phyloP scores from a whole-genome alignment of 2,329 filamentous ascomycete genomes.

The Neofusicoccum sp. region DNA sequence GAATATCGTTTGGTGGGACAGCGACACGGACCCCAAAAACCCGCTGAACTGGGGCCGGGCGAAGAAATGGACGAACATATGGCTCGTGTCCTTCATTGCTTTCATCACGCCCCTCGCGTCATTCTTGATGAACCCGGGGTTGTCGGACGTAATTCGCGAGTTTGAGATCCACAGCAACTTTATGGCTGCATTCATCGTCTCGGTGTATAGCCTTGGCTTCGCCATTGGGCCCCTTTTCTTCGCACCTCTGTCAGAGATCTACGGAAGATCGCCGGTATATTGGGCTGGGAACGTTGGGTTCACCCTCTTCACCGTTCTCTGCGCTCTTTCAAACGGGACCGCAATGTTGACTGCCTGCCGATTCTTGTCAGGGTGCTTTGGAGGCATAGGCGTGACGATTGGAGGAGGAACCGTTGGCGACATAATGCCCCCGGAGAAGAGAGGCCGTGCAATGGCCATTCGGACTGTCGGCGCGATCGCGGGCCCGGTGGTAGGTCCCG shows the following conservation, averaged over 20 bases:
- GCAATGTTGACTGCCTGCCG: conserved; percentile 31
- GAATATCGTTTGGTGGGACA: conserved; percentile 10
- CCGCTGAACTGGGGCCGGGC: conserved; percentile 28
- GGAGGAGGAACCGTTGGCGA: conserved; percentile 57
- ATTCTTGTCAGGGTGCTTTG: conserved; percentile 35
- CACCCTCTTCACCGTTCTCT: conserved; percentile 30
- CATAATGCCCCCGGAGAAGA: conserved; percentile 48
- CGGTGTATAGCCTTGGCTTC: conserved; percentile 32
- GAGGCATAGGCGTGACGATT: conserved; percentile 41
- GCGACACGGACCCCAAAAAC: conserved; percentile 28
- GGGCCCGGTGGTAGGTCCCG: conserved; percentile 47
- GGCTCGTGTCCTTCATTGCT: conserved; percentile 33
- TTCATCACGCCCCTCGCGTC: conserved; percentile 34
- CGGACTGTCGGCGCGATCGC: conserved; percentile 54
- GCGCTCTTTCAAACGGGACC: conserved; percentile 27
- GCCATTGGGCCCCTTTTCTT: conserved; percentile 33
- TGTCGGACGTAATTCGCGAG: conserved; percentile 27
- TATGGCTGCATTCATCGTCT: conserved; percentile 27
- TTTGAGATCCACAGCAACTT: conserved; percentile 25
- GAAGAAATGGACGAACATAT: conserved; percentile 36
- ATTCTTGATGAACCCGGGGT: conserved; percentile 30
- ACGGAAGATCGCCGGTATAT: conserved; percentile 29
- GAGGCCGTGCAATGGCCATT: conserved; percentile 53
- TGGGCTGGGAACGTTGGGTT: conserved; percentile 27
- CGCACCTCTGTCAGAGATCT: conserved; percentile 33